Evolutionary conservation across 2,329 filamentous ascomycete genomes (phyloP).

Genomic region (Colletotrichum acutatum): DNA sequence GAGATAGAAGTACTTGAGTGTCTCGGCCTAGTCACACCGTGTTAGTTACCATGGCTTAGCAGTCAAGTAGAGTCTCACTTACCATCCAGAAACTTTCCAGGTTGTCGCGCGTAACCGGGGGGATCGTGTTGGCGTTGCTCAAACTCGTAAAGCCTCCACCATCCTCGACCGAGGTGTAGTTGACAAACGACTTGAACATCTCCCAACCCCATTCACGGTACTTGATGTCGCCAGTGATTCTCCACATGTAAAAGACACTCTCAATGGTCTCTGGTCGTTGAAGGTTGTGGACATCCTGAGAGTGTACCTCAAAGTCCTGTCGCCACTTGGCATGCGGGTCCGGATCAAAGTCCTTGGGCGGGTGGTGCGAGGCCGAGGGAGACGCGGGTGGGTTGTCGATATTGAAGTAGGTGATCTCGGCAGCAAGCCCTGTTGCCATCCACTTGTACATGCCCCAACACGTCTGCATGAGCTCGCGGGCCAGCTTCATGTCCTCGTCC

Average conservation of each 20-base stretch:
- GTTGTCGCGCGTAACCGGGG: constrained; percentile 80
- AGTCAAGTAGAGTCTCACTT: constrained; percentile 47
- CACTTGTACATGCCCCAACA: constrained; percentile 98
- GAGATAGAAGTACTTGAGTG: constrained; percentile 96
- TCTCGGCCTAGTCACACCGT: constrained; percentile 78
- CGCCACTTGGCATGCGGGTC: constrained; percentile 73
- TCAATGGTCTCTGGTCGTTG: constrained; percentile 98
- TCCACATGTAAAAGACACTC: constrained; percentile 97
- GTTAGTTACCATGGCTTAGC: not conserved
- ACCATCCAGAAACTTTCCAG: constrained; percentile 99
- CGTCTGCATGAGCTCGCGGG: constrained; percentile 91
- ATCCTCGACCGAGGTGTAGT: constrained; percentile 83
- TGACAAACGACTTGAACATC: constrained; percentile 94
- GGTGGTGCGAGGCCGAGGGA: constrained; percentile 62
- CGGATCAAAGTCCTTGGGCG: constrained; percentile 62
- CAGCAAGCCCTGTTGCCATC: constrained; percentile 90
- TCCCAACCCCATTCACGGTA: constrained; percentile 99
- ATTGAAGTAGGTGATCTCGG: constrained; percentile 93
- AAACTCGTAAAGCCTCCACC: constrained; percentile 86
- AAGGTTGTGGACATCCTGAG: constrained; percentile 89
- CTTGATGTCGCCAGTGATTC: constrained; percentile 88
- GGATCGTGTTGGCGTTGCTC: constrained; percentile 77
- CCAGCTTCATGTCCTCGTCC: constrained; percentile 88
- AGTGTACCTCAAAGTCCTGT: constrained; percentile 81
- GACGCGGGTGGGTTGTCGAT: constrained; percentile 75